These are phyloP conservation scores for Vaccinium darrowii DNA, from an alignment of 148 eudicot species.

Conservation along the genomic window DNA sequence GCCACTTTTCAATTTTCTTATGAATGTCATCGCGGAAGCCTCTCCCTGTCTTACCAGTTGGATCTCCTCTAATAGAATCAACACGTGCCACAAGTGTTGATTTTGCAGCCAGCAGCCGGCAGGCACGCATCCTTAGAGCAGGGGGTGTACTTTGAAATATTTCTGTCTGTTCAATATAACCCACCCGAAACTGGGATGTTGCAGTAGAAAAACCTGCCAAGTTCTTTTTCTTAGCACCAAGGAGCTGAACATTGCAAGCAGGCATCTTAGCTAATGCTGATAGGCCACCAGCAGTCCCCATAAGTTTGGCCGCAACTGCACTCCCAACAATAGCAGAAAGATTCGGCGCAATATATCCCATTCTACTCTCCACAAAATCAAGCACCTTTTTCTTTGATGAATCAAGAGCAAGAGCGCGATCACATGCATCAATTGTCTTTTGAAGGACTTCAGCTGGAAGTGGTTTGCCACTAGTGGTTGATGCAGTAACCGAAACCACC, in stretches of 20 bases:
- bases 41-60: constrained; percentile 79
- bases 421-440: constrained; percentile 92
- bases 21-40: constrained; percentile 67
- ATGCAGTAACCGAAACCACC: constrained; percentile 97
- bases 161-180: constrained; percentile 87
- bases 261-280: constrained; percentile 91
- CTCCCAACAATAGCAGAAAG: constrained; percentile 94
- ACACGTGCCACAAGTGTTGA: constrained; percentile 93
- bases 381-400: constrained; percentile 83
- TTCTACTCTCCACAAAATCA: constrained; percentile 94
- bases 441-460: constrained; percentile 80
- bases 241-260: constrained; percentile 92
- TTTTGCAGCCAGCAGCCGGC: constrained; percentile 81
- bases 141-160: constrained; percentile 90
- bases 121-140: constrained; percentile 78
- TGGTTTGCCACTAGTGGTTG: constrained; percentile 96
- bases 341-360: constrained; percentile 96
- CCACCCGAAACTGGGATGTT: constrained; percentile 89
- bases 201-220: constrained; percentile 93
- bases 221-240: constrained; percentile 87
- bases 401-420: constrained; percentile 87
- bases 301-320: constrained; percentile 95
- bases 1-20: constrained; percentile 98
- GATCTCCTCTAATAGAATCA: constrained; percentile 87
- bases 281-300: constrained; percentile 99